Base-by-base conservation (phyloP, 2,329 filamentous ascomycete species). In the Torrubiella hemipterigena region DNA sequence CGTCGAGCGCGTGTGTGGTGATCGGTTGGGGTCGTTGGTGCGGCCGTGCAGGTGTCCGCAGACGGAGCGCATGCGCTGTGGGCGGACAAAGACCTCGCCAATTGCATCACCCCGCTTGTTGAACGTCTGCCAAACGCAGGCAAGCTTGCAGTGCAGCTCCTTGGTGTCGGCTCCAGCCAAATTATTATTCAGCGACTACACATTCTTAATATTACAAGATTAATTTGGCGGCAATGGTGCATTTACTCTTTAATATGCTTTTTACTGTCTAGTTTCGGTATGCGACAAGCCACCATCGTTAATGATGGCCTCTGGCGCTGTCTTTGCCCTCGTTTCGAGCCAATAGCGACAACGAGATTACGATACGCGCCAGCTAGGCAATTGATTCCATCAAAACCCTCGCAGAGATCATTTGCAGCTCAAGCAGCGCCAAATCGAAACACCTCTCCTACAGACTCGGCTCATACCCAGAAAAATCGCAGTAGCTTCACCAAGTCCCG, bases 241-340 rank as follows among this genome's bases (percentile, higher is more conserved):
- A 8, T 26, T 15, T 30, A n/a, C 10, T 7, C 16, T 16, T 24
- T 16, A 22, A 35, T 13, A n/a, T n/a, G n/a, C n/a, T n/a, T n/a
- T n/a, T n/a, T n/a, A n/a, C n/a, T n/a, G n/a, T n/a, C n/a, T n/a
- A n/a, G n/a, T n/a, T n/a, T n/a, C n/a, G n/a, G n/a, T 10, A 56
- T 56, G 53, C 48, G 47, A 37, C 43, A 44, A 26, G 42, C 39
- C 24, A 36, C 36, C 38, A 42, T 66, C 30, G 48, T 59, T 3
- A 46, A 63, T 21, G 74, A 80, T 49, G 71, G 73, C 37, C 61
- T 81, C 27, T 77, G 73, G 71, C 68, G 69, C 46, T 77, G 68
- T 45, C 55, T 80, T 12, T 78, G 71, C 44, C 74, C 74, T 10
- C 65, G 63, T 7, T 57, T 71, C 35, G 65, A 71, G n/a, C 28